Conservation (phyloP, 129 eudicot species). For the Pulicaria dysenterica region DNA sequence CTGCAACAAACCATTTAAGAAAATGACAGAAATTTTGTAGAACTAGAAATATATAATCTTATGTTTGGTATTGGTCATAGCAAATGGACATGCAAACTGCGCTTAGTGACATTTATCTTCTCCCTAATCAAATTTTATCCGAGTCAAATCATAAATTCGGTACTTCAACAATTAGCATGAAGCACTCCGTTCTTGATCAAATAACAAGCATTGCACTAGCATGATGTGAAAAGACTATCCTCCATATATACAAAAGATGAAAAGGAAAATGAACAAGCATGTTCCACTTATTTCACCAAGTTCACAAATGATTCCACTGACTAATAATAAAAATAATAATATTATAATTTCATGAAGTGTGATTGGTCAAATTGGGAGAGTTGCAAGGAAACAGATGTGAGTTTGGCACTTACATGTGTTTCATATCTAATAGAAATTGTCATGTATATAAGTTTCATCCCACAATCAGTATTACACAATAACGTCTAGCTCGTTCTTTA, state of each 20-base stretch:
- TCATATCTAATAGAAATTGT: slow-evolving; percentile 9
- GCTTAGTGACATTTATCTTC: slow-evolving; percentile 7
- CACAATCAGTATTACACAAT: slow-evolving; percentile 27
- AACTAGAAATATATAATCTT: neutral
- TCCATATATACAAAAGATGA: slow-evolving; percentile 30
- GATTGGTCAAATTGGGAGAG: slow-evolving; percentile 31
- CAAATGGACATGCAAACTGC: slow-evolving; percentile 6
- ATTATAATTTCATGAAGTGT: slow-evolving; percentile 9
- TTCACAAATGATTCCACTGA: slow-evolving; percentile 27
- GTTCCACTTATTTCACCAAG: slow-evolving; percentile 40
- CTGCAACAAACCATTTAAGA: neutral
- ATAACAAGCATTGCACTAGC: slow-evolving; percentile 30
- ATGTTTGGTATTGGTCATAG: slow-evolving; percentile 19
- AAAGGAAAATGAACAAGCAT: slow-evolving; percentile 29
- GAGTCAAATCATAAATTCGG: slow-evolving; percentile 24
- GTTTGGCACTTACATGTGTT: slow-evolving; percentile 40
- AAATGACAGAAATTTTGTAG: slow-evolving; percentile 8
- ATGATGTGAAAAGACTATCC: slow-evolving; percentile 36
- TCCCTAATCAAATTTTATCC: slow-evolving; percentile 14
- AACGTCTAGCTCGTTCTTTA: slow-evolving; percentile 1
- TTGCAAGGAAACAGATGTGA: slow-evolving; percentile 34
- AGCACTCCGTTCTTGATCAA: slow-evolving; percentile 19
- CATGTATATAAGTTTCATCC: slow-evolving; percentile 38
- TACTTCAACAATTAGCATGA: neutral
- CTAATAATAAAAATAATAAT: slow-evolving; percentile 12